Evolutionary conservation across 805 yeast species (phyloP).

Genomic region (Lipomyces sp.): DNA sequence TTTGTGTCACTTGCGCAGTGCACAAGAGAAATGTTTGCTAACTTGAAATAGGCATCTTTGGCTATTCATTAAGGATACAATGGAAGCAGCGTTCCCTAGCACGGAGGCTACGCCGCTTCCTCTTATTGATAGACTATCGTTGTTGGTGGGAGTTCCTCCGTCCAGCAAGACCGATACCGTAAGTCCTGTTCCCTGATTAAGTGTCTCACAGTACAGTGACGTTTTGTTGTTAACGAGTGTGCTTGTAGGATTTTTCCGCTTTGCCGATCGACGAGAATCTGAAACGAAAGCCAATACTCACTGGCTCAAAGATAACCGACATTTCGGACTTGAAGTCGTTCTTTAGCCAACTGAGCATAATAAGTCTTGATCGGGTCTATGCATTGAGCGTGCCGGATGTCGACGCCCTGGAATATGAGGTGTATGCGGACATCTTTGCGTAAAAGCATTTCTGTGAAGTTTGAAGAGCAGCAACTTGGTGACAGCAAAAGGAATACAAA

Average conservation of each 20-base stretch:
- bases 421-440: constrained; percentile 23
- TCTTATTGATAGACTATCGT: constrained; percentile 46
- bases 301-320: constrained; percentile 39
- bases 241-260: constrained; percentile 7
- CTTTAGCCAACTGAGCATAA: constrained; percentile 60
- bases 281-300: constrained; percentile 44
- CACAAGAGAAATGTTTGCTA: background rate
- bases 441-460: no score
- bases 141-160: constrained; percentile 31
- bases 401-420: constrained; percentile 16
- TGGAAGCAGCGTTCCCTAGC: constrained; percentile 52
- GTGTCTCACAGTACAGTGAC: no score
- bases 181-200: no score
- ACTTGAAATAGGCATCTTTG: constrained; percentile 52
- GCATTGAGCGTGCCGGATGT: constrained; percentile 18
- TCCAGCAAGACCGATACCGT: constrained; percentile 17
- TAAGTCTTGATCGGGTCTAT: constrained; percentile 21
- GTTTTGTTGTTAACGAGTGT: no score
- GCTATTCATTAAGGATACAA: constrained; percentile 74
- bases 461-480: no score
- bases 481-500: background rate
- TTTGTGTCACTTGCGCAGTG: no score
- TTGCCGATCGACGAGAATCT: constrained; percentile 8
- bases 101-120: constrained; percentile 34
- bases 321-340: constrained; percentile 56